Base-by-base conservation (phyloP, 805 yeast genomes). In the Metschnikowia aberdeeniae region DNA sequence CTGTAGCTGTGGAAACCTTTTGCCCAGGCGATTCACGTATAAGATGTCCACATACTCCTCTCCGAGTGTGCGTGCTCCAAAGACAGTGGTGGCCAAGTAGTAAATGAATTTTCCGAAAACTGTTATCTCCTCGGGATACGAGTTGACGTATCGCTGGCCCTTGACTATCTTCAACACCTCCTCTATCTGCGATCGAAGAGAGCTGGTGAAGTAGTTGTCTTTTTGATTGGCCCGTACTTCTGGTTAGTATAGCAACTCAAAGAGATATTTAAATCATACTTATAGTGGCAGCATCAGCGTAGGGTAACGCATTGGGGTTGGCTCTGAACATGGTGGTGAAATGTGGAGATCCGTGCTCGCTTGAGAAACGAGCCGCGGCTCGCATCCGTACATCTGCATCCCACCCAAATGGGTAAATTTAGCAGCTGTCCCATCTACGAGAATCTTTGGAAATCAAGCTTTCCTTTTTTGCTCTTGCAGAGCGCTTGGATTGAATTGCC, bases 21-120 rank as follows among this genome's bases (percentile, higher is more conserved):
- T 71, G 0, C 89, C 87, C 30, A 63, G 61, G 41, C 77, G 66
- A 33, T 67, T 69, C 6, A 85, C 88, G 57, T 86, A 84, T 6
- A 80, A 64, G 44, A 88, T 66, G 62, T 92, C 96, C 11, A 89
- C 89, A 63, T 92, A 92, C 64, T 92, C 97, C 60, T 92, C 98
- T 1, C 99, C 99, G 24, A 93, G 66, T 0, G 98, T 92, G 43
- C 92, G 73, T 1, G 86, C 78, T 0, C 92, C 92, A 5, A 78
- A 47, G 11, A 85, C 65, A 0, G 97, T 90, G 0, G 97, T 92
- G 19, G 87, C 65, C 2, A 75, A 62, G n/a, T 88, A 68, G 59
- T 92, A 92, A 0, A 83, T 36, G 1, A 82, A 61, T 42, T 82
- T 81, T 8, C 85, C 78, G 2, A 71, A 59, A 0, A 80, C 73